phyloP scores from a whole-genome alignment of 1,284 basidiomycete species.

The Rhodotorula sp. region DNA sequence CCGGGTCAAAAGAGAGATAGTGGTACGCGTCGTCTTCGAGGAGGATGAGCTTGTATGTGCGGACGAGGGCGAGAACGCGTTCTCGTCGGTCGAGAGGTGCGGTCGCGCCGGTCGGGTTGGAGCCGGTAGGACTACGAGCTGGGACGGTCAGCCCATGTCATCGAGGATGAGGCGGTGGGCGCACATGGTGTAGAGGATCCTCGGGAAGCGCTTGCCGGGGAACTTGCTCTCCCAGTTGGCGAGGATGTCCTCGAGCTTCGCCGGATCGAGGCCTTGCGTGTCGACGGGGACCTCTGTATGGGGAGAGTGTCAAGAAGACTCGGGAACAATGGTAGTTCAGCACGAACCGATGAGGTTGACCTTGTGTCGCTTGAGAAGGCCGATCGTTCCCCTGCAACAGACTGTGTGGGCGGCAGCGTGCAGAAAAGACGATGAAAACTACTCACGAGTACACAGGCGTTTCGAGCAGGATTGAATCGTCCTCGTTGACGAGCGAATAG shows the following conservation, averaged over 20 bases:
- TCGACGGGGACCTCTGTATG: constrained; percentile 76
- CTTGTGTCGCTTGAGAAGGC: constrained; percentile 56
- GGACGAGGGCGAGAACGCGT: constrained; percentile 71
- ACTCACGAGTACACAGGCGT: constrained; percentile 71
- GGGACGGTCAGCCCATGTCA: accelerated
- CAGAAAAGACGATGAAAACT: not conserved
- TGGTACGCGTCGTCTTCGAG: constrained; percentile 84
- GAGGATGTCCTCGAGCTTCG: constrained; percentile 64
- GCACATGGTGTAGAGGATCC: constrained; percentile 73
- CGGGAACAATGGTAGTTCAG: not conserved
- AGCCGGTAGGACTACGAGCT: constrained; percentile 47
- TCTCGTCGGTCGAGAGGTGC: constrained; percentile 69
- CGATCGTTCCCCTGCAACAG: constrained; percentile 44
- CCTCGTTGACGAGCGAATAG: constrained; percentile 66
- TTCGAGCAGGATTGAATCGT: constrained; percentile 80
- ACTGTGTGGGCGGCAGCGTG: constrained; percentile 15
- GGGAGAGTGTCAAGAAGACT: not conserved
- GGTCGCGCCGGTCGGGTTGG: constrained; percentile 79
- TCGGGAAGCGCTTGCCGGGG: constrained; percentile 67
- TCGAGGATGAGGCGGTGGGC: not conserved
- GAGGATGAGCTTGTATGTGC: constrained; percentile 75
- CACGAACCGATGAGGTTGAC: constrained; percentile 65
- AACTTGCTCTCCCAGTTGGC: constrained; percentile 65
- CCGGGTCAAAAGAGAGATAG: constrained; percentile 62
- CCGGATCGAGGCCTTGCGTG: constrained; percentile 67